Evolutionary conservation across 805 yeast species (phyloP), one percentile per base, ranked within the genome.

Genomic region (Myxozyma kluyveri): DNA sequence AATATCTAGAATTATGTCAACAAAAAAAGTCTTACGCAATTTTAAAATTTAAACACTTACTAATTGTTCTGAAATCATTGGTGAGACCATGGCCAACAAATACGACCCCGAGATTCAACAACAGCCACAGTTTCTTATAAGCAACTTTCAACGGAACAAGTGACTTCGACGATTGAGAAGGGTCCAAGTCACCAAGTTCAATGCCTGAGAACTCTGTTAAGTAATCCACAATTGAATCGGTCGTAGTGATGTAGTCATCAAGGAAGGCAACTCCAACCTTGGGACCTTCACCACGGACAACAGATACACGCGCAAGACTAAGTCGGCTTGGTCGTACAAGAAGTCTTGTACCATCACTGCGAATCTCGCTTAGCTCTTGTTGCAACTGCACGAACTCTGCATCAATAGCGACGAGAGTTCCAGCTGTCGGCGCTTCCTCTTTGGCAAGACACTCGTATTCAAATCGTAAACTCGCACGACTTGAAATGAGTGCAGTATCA

Each of bases 61-160:
- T 93, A 61, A 95, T 93, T 31, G 93, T 86, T 62, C 97, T 76
- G 74, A 93, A 93, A 71, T 93, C 99, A 61, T 88, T 89, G 37
- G 78, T 76, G 53, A 93, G 74, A 1, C 97, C 96, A 71, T 93
- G 99, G 0, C 99, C 99, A 29, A 93, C 89, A 72, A 93, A 91
- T 0, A 86, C 79, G 65, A 95, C 88, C 0, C 97, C 97, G 50
- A 89, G 64, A 64, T 91, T 93, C 54, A 93, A 72, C 45, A 93
- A 73, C 19, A 93, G 72, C 99, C 99, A 95, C 37, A 93, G 76
- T 62, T 86, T 81, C 53, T 97, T 74, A 67, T 91, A 93, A 0
- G 95, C 88, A 0, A 88, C 83, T 40, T 61, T 62, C 50, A 86
- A 72, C 0, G 86, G 79, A 0, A 90, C 96, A 41, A 95, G 74